Evolutionary conservation across 768 basidiomycete genomes (phyloP).

Genomic region (Suillus lakei): DNA sequence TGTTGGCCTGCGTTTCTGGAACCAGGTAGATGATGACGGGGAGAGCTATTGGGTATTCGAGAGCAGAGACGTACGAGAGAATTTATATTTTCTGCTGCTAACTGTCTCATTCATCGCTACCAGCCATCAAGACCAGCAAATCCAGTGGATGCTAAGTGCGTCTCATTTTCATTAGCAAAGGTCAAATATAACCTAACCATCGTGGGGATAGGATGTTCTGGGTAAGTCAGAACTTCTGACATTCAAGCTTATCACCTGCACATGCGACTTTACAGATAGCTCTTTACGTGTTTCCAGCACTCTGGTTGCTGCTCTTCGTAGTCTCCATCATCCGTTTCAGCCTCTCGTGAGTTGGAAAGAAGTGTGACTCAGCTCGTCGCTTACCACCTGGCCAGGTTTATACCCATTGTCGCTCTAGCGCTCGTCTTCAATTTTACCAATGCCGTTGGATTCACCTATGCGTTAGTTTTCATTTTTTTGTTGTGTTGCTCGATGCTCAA

Average conservation of each 20-base stretch:
- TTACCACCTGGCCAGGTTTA: constrained; percentile 59
- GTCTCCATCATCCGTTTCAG: constrained; percentile 90
- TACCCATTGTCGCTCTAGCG: constrained; percentile 93
- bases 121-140: constrained; percentile 91
- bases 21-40: constrained; percentile 96
- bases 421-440: constrained; percentile 97
- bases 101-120: constrained; percentile 1
- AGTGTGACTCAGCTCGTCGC: constrained; percentile 10
- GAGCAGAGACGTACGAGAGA: constrained; percentile 82
- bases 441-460: constrained; percentile 95
- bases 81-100: constrained; percentile 2
- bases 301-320: constrained; percentile 87
- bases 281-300: constrained; percentile 84
- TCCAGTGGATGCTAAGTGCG: constrained; percentile 84
- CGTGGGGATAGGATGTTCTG: constrained; percentile 79
- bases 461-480: constrained; percentile 53
- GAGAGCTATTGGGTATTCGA: constrained; percentile 98
- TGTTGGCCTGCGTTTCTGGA: constrained; percentile 97
- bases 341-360: constrained; percentile 65
- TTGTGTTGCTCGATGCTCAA: constrained; percentile 17
- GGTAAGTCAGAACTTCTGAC: constrained; percentile 51
- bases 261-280: constrained; percentile 60
- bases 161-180: constrained; percentile 13
- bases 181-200: constrained; percentile 15
- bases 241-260: constrained; percentile 20